A percentile compares a stretch with the other conserved stretches of the same genome.
phyloP scores from a whole-genome alignment of 108 stramenopile genomes.

The Stephanodiscus triporus region DNA sequence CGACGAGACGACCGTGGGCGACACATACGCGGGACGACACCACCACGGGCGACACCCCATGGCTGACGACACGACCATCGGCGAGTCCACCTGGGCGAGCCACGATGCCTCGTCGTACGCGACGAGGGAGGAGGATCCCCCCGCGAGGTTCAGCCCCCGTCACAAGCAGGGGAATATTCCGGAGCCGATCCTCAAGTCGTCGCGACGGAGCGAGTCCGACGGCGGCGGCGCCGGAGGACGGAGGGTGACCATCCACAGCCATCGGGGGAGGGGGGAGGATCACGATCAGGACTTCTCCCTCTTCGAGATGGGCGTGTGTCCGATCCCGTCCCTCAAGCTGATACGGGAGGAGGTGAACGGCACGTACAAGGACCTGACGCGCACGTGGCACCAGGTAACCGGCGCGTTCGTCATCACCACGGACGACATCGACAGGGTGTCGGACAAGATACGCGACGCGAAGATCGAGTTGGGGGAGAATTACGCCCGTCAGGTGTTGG shows the following conservation, averaged over 20 bases:
- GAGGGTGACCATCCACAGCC: constrained; percentile 45
- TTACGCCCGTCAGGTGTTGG: constrained; percentile 34
- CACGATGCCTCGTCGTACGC: constrained; percentile 20
- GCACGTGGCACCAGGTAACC: constrained; percentile 35
- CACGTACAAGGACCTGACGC: constrained; percentile 28
- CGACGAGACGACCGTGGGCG: constrained; percentile 12
- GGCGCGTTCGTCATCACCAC: constrained; percentile 38
- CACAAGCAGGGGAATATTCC: constrained; percentile 41
- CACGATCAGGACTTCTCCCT: constrained; percentile 11
- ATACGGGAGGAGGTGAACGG: constrained; percentile 31
- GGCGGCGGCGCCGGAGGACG: neutral
- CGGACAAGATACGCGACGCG: constrained; percentile 40
- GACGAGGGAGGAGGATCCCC: constrained; percentile 27
- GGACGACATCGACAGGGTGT: constrained; percentile 39
- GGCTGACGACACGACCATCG: constrained; percentile 20
- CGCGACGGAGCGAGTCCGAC: neutral
- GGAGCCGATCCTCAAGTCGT: constrained; percentile 28
- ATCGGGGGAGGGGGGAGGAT: constrained; percentile 37
- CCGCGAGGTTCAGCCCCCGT: constrained; percentile 19
- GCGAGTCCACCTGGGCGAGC: constrained; percentile 22
- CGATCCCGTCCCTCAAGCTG: constrained; percentile 19
- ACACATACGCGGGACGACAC: constrained; percentile 21
- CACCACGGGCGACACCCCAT: constrained; percentile 28
- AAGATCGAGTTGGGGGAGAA: constrained; percentile 31
- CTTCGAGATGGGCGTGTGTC: constrained; percentile 15